A percentile compares a stretch with the other conserved stretches of the same genome.
Conservation (phyloP, 208 protist species). For the Leishmania tarentolae region DNA sequence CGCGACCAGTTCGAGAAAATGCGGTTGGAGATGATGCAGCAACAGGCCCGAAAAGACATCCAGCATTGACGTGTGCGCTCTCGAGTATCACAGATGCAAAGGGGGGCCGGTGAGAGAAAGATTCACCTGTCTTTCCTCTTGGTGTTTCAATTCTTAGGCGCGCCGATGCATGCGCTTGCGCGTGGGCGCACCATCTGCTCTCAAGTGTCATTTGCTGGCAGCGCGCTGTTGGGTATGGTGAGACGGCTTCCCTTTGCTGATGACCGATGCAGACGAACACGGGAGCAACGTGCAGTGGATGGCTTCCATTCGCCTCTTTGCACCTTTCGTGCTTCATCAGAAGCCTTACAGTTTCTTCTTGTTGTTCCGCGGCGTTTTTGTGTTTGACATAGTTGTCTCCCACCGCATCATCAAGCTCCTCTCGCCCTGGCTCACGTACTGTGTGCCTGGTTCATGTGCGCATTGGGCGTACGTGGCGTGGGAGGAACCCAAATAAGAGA, state of each 20-base stretch:
- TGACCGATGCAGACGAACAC: not conserved
- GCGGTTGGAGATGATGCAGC: conserved; percentile 60
- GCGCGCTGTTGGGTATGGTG: not conserved
- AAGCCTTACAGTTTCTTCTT: not conserved
- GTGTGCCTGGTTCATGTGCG: not conserved
- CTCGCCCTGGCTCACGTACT: not conserved
- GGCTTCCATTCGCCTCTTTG: not conserved
- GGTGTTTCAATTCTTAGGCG: not conserved
- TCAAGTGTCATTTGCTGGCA: not conserved
- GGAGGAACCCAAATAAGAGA: not conserved
- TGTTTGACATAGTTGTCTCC: not conserved
- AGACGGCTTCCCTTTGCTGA: not conserved
- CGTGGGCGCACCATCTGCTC: not conserved
- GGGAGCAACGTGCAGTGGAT: not conserved
- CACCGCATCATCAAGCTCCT: not conserved
- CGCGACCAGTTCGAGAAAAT: conserved; percentile 69
- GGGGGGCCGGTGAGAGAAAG: not conserved
- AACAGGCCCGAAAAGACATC: conserved; percentile 62
- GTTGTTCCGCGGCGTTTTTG: not conserved
- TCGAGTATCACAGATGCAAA: not conserved
- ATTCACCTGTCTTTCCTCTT: not conserved
- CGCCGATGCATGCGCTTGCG: not conserved
- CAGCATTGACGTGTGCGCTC: conserved; percentile 37
- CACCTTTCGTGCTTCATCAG: conserved; percentile 5
- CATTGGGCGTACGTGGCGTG: too few species aligned